Evolutionary conservation across 352 stramenopile species (phyloP), one percentile per base, ranked within the genome.

Genomic region (Phytophthora rubi): DNA sequence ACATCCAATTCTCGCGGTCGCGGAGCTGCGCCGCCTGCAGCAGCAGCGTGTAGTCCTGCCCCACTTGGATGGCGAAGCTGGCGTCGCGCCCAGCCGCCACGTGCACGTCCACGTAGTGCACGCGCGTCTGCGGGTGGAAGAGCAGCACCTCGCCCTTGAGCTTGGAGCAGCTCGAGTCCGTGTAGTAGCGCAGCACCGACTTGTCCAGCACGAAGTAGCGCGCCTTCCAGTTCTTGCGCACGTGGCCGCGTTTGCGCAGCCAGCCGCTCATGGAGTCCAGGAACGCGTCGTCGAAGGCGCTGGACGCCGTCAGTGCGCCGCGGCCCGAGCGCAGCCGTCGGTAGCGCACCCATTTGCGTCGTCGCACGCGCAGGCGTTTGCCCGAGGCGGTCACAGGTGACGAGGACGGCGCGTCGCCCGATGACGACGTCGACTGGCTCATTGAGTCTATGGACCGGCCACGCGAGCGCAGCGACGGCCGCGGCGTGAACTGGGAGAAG

Each of bases 1-100:
- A 93, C 60, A 93, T 88, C 86, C 86, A 93, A 48, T 89, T 88
- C 63, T 93, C 86, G 4, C 86, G 82, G 18, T 92, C 86, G 12
- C 75, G 75, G 10, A 91, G 56, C 45, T 78, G 77, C 4, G 77
- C 70, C 3, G 86, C 83, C 66, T 93, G 81, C 6, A 93, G 62
- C 47, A 91, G 28, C 16, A 93, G 66, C 15, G 77, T 85, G 53
- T 92, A 93, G 13, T 88, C 80, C 1, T 68, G 60, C 0, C 83
- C 83, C 6, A 91, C 77, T 64, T 90, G 81, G 30, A 93, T 76
- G 1, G 82, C 82, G 62, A 93, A 92, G 13, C 75, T 83, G 37
- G 81, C 72, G 30, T 93, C 83, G 1, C 84, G 73, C 2, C 81
- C 81, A 18, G 70, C 75, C 9, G 80, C 68, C 13, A 91, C 59